These are phyloP conservation scores for Aspergillus costaricaensis DNA, from an alignment of 2,329 filamentous ascomycete genomes.

Conservation along the genomic window DNA sequence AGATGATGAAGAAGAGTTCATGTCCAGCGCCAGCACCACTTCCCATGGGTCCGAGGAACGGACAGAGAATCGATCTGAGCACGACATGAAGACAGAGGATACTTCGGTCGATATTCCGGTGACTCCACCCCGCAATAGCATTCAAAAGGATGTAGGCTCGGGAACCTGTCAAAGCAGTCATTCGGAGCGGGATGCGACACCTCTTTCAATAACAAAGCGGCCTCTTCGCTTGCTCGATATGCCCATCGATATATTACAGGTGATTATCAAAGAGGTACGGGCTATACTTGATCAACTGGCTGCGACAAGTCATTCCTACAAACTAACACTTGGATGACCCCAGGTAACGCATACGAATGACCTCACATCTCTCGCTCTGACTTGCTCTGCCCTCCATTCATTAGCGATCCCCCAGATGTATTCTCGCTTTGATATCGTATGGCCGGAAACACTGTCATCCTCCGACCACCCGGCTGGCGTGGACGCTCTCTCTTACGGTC, in stretches of 20 bases:
- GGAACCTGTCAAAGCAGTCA: constrained; percentile 4
- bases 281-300: background rate
- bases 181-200: background rate
- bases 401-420: constrained; percentile 79
- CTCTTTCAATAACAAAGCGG: constrained; percentile 37
- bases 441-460: constrained; percentile 70
- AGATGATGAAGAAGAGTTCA: constrained; percentile 35
- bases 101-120: background rate
- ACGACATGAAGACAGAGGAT: constrained; percentile 6
- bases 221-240: constrained; percentile 71
- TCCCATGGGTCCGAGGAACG: constrained; percentile 23
- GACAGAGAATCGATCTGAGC: constrained; percentile 9
- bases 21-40: constrained; percentile 30
- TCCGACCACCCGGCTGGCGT: constrained; percentile 70
- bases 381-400: constrained; percentile 74
- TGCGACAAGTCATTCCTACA: background rate
- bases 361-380: constrained; percentile 73
- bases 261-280: constrained; percentile 74
- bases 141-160: background rate
- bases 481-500: constrained; percentile 78
- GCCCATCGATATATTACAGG: constrained; percentile 74
- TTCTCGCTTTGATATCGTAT: constrained; percentile 83
- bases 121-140: background rate
- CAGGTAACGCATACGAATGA: constrained; percentile 81
- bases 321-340: background rate